Conservation (phyloP, 2,329 filamentous ascomycete species). For the Colletotrichum camelliae region DNA sequence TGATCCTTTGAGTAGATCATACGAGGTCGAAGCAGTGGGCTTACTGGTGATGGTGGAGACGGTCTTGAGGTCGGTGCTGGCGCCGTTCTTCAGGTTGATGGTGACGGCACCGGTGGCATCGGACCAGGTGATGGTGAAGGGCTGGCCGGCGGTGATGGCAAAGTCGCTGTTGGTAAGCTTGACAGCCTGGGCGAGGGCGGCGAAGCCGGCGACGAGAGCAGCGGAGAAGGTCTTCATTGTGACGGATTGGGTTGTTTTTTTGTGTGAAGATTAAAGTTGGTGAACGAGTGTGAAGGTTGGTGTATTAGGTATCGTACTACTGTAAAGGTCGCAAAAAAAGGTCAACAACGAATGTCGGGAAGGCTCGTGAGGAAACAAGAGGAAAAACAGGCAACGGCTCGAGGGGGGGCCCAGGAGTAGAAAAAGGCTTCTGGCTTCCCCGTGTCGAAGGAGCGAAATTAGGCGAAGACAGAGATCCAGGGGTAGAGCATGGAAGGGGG, state of each 20-base stretch:
- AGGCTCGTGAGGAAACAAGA: slow-evolving; percentile 17
- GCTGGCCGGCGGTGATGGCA: slow-evolving; percentile 38
- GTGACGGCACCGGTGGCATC: slow-evolving; percentile 46
- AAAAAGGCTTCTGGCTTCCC: slow-evolving; percentile 21
- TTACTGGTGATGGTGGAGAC: slow-evolving; percentile 42
- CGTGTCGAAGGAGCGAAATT: slow-evolving; percentile 18
- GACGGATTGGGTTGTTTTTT: slow-evolving; percentile 23
- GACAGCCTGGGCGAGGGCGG: slow-evolving; percentile 35
- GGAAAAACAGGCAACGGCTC: background rate
- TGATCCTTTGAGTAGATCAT: background rate
- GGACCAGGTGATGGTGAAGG: slow-evolving; percentile 51
- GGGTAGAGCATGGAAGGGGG: slow-evolving; percentile 19
- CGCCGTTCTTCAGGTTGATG: slow-evolving; percentile 45
- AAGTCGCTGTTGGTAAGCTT: slow-evolving; percentile 40
- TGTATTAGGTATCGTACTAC: slow-evolving; percentile 19
- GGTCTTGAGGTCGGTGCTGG: slow-evolving; percentile 36
- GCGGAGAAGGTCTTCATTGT: slow-evolving; percentile 38
- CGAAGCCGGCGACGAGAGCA: slow-evolving; percentile 33
- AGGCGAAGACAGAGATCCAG: slow-evolving; percentile 16
- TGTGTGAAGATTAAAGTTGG: slow-evolving; percentile 2
- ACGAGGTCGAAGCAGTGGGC: slow-evolving; percentile 20
- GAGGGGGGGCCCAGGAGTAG: slow-evolving; percentile 11
- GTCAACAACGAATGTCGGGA: slow-evolving; percentile 22
- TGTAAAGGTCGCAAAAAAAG: slow-evolving; percentile 8
- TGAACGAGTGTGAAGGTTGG: slow-evolving; percentile 10